phyloP scores from a whole-genome alignment of 306 rosid species.

The Cucumis cinereus region DNA sequence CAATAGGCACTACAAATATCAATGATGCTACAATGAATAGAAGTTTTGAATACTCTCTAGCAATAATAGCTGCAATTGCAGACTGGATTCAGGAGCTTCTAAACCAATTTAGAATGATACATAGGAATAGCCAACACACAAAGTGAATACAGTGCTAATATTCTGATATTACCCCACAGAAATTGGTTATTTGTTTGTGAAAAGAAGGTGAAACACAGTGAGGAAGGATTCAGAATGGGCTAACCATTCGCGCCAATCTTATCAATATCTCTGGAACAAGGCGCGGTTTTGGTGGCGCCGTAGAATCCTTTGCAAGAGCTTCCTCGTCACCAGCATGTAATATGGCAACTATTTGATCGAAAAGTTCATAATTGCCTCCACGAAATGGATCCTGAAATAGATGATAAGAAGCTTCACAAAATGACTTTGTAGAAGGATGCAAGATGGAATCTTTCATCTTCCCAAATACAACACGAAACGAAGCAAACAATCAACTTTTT shows the following conservation, averaged over 20 bases:
- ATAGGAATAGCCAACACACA: neutral
- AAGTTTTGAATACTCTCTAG: neutral
- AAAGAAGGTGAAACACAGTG: neutral
- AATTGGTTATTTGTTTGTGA: neutral
- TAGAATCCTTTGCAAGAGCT: slow-evolving; percentile 51
- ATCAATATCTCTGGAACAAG: slow-evolving; percentile 77
- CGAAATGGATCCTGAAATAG: slow-evolving; percentile 76
- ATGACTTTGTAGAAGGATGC: neutral
- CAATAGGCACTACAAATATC: neutral
- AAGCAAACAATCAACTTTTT: neutral
- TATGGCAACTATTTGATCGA: slow-evolving; percentile 48
- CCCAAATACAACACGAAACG: neutral
- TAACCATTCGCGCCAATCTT: slow-evolving; percentile 44
- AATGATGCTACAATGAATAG: neutral
- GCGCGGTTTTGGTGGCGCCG: slow-evolving; percentile 62
- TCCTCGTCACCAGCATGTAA: slow-evolving; percentile 63
- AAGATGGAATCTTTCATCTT: neutral
- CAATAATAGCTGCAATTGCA: neutral
- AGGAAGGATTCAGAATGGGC: slow-evolving; percentile 48
- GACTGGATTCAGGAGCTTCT: neutral
- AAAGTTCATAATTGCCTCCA: slow-evolving; percentile 76
- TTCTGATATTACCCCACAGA: neutral
- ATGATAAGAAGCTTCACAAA: neutral
- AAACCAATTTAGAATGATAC: neutral
- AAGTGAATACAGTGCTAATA: neutral